Conservation (phyloP, 1,284 basidiomycete genomes). For the Sporisorium iseilematis-ciliati region DNA sequence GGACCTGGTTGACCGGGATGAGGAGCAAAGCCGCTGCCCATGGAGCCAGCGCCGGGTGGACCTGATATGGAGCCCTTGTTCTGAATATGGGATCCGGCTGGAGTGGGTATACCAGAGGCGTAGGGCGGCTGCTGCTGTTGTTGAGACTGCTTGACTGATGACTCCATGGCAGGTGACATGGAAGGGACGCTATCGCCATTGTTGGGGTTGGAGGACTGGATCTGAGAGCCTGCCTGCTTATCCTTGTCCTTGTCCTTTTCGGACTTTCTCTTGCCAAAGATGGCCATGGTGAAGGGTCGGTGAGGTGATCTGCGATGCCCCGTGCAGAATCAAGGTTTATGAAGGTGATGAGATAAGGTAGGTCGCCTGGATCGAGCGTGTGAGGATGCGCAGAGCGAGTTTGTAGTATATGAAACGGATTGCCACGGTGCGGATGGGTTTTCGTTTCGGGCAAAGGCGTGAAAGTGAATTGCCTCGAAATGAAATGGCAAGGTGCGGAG, state of each 20-base stretch:
- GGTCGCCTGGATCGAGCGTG: no score
- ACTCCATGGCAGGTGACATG: conserved; percentile 47
- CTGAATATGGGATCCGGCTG: conserved; percentile 41
- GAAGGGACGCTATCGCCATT: conserved; percentile 46
- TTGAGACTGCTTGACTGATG: conserved; percentile 28
- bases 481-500: no score
- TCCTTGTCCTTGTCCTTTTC: conserved; percentile 56
- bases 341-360: not conserved
- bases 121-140: conserved; percentile 36
- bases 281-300: conserved; percentile 52
- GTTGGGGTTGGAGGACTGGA: conserved; percentile 18
- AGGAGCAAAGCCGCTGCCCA: conserved; percentile 42
- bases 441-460: not conserved
- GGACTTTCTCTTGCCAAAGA: conserved; percentile 68
- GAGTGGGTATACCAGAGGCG: conserved; percentile 38
- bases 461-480: not conserved
- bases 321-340: not conserved
- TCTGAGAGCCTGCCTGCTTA: conserved; percentile 19
- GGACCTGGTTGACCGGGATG: conserved; percentile 26
- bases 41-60: conserved; percentile 21
- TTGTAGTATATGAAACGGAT: no score
- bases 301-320: not conserved
- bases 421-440: not conserved
- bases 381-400: no score
- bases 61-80: conserved; percentile 54